These are phyloP conservation scores for Tritrichomonas foetus DNA, from an alignment of 208 protist species.

Conservation along the genomic window DNA sequence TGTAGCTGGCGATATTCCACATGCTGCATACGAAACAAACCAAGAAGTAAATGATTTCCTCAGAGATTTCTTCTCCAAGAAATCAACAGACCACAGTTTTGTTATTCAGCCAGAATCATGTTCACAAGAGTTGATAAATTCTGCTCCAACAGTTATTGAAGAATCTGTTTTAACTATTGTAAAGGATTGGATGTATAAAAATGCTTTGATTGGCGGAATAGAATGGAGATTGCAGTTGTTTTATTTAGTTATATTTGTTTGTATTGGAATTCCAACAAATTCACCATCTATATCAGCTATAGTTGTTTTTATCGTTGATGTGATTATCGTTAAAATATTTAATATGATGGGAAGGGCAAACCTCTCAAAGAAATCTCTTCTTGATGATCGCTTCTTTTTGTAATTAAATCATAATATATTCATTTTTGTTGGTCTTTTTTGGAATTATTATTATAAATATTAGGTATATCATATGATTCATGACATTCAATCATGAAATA, in stretches of 20 bases:
- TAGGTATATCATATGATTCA: no score
- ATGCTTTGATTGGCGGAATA: background rate
- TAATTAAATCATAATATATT: no score
- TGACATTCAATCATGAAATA: no score
- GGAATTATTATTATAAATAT: no score
- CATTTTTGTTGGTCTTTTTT: no score
- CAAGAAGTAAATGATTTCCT: background rate
- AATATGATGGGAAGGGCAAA: background rate
- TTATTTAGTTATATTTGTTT: background rate
- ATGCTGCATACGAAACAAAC: background rate
- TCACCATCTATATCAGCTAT: background rate
- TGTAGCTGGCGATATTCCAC: background rate
- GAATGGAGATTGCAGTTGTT: background rate
- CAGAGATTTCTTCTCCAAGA: background rate
- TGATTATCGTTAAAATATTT: background rate
- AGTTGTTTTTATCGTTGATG: background rate
- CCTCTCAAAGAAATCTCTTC: background rate
- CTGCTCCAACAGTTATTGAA: background rate
- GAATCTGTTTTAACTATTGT: background rate
- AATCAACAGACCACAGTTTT: background rate
- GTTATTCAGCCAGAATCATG: background rate
- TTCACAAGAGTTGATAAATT: background rate
- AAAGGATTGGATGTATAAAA: background rate
- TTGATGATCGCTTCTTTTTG: conserved; percentile 13
- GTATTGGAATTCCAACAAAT: background rate